Evolutionary conservation across 202 grass and related monocot species (phyloP).

Genomic region (Bolboschoenoplectus hybrid): DNA sequence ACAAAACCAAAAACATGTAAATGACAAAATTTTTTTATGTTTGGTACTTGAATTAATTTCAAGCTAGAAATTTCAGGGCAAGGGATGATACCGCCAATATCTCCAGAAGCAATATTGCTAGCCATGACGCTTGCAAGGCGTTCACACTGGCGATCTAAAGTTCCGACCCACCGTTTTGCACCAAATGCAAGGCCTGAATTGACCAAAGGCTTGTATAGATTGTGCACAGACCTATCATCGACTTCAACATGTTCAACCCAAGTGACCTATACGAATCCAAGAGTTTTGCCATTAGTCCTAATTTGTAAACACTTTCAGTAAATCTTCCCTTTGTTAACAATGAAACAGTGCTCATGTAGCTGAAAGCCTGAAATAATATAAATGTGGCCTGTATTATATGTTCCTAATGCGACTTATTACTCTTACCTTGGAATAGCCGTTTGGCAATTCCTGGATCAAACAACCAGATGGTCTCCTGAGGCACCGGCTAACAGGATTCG

Average conservation of each 20-base stretch:
- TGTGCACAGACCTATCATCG: slow-evolving; percentile 92
- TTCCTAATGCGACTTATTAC: not conserved
- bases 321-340: not conserved
- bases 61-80: not conserved
- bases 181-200: slow-evolving; percentile 88
- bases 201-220: slow-evolving; percentile 79
- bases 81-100: slow-evolving; percentile 65
- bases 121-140: slow-evolving; percentile 86
- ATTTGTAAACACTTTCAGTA: not conserved
- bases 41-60: not conserved
- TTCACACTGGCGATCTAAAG: slow-evolving; percentile 78
- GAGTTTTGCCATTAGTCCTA: slow-evolving; percentile 23
- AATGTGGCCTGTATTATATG: not conserved
- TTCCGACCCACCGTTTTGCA: slow-evolving; percentile 70
- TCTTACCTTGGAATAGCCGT: slow-evolving; percentile 87
- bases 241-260: slow-evolving; percentile 99
- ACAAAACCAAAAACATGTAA: not conserved
- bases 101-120: slow-evolving; percentile 72
- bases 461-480: slow-evolving; percentile 83
- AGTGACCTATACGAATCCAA: slow-evolving; percentile 50
- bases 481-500: slow-evolving; percentile 55
- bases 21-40: not conserved
- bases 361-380: not conserved
- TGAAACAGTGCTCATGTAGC: not conserved
- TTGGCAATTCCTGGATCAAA: slow-evolving; percentile 95